Evolutionary conservation across 2,329 filamentous ascomycete genomes (phyloP).

Genomic region (Xylaria arbuscula): DNA sequence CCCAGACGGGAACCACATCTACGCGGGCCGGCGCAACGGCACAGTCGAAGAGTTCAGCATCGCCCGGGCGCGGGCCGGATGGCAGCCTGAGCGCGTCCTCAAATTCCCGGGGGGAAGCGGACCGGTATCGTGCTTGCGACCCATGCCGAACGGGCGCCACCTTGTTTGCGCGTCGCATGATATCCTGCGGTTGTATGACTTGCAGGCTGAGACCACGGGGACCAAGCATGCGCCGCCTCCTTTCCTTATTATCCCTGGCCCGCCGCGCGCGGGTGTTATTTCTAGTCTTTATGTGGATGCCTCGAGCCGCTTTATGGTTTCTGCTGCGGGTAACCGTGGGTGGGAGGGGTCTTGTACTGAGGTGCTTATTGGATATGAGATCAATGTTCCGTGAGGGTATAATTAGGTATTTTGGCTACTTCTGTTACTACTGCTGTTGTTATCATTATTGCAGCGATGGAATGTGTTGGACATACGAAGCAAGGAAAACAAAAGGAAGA

Average conservation of each 20-base stretch:
- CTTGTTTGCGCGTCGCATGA: constrained; percentile 94
- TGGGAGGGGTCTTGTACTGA: constrained; percentile 95
- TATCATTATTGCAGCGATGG: too few species aligned
- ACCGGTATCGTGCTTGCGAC: constrained; percentile 84
- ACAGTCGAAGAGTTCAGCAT: constrained; percentile 95
- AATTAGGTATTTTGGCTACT: too few species aligned
- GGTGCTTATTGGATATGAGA: constrained; percentile 94
- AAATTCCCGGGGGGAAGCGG: constrained; percentile 91
- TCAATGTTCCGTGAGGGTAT: constrained; percentile 59
- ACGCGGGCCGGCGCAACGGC: constrained; percentile 88
- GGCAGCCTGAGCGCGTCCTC: constrained; percentile 80
- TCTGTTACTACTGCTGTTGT: too few species aligned
- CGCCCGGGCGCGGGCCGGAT: constrained; percentile 75
- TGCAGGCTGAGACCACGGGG: constrained; percentile 70
- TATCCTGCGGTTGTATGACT: constrained; percentile 91
- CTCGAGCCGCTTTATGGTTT: constrained; percentile 89
- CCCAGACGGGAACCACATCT: constrained; percentile 94
- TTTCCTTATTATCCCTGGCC: constrained; percentile 95
- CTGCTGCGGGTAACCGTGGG: constrained; percentile 88
- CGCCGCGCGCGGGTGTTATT: constrained; percentile 83
- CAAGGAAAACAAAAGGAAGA: neutral
- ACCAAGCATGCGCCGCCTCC: constrained; percentile 84
- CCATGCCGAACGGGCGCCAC: constrained; percentile 94
- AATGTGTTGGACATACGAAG: too few species aligned
- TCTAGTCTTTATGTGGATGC: constrained; percentile 88